These are phyloP conservation scores for Ceratocystis albifundus DNA, from an alignment of 2,329 filamentous ascomycete species.

Conservation along the genomic window DNA sequence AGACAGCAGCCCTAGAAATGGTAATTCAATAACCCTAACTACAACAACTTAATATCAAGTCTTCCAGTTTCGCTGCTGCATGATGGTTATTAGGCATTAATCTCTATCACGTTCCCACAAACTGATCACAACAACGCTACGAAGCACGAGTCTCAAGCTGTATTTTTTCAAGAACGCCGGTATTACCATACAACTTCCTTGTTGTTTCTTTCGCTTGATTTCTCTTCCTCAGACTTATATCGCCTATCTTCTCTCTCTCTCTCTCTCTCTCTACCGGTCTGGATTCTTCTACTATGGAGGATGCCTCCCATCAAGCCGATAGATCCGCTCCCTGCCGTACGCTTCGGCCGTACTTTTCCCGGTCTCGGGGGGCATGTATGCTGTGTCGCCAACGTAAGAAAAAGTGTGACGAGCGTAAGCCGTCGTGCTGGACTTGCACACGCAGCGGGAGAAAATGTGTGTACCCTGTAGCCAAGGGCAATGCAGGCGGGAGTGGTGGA, in stretches of 20 bases:
- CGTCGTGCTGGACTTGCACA: conserved; percentile 25
- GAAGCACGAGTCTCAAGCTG: neutral
- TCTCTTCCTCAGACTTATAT: neutral
- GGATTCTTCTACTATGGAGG: conserved; percentile 8
- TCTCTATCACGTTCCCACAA: too few relatives aligned
- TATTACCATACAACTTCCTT: neutral
- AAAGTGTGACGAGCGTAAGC: conserved; percentile 29
- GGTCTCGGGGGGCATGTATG: conserved; percentile 26
- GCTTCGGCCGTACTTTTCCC: conserved; percentile 22
- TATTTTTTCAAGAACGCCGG: neutral
- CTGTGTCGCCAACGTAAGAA: conserved; percentile 31
- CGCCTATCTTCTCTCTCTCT: too few relatives aligned
- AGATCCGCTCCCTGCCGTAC: conserved; percentile 19
- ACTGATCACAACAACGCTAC: too few relatives aligned
- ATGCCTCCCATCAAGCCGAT: conserved; percentile 7
- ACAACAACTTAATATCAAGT: too few relatives aligned
- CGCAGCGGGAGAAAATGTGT: conserved; percentile 21
- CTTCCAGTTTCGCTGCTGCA: too few relatives aligned
- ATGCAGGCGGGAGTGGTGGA: neutral
- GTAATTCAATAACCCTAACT: too few relatives aligned
- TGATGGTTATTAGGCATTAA: too few relatives aligned
- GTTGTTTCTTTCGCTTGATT: neutral
- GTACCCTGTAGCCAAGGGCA: conserved; percentile 16
- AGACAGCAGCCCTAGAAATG: too few relatives aligned
- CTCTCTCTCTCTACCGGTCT: too few relatives aligned